A percentile compares a stretch with the other conserved stretches of the same genome.
These are phyloP conservation scores for Taxawa tesnikishii DNA, from an alignment of 2,329 filamentous ascomycete genomes.

Conservation along the genomic window DNA sequence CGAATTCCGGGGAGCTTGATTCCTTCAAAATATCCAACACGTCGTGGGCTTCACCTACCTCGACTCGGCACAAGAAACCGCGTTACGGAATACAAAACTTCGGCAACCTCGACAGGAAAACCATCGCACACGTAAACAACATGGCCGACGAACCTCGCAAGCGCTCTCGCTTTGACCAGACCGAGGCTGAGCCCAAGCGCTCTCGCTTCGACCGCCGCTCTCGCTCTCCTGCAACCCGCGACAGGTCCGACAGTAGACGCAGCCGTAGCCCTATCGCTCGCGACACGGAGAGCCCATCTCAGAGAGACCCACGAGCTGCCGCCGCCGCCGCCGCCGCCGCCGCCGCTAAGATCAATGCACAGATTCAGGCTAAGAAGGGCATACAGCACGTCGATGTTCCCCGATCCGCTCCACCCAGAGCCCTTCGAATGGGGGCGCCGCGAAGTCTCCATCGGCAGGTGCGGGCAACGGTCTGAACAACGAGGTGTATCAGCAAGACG, in stretches of 20 bases:
- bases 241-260: constrained; percentile 53
- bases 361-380: constrained; percentile 55
- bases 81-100: no score
- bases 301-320: constrained; percentile 41
- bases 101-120: no score
- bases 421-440: constrained; percentile 30
- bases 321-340: constrained; percentile 73
- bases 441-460: constrained; percentile 42
- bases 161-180: constrained; percentile 90
- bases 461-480: constrained; percentile 50
- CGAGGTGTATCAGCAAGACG: constrained; percentile 85
- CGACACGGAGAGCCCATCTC: constrained; percentile 32
- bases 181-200: constrained; percentile 51
- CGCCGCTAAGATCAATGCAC: constrained; percentile 36
- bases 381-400: constrained; percentile 85
- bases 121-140: constrained; percentile 7
- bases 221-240: constrained; percentile 59
- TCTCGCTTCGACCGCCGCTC: constrained; percentile 90
- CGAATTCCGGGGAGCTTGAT: no score
- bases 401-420: constrained; percentile 48
- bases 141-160: constrained; percentile 79
- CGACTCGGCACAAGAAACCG: no score
- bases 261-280: constrained; percentile 68
- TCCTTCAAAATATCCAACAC: no score
- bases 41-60: no score